Evolutionary conservation across 352 stramenopile genomes (phyloP).

Genomic region (Hyaloperonospora arabidopsidis): DNA sequence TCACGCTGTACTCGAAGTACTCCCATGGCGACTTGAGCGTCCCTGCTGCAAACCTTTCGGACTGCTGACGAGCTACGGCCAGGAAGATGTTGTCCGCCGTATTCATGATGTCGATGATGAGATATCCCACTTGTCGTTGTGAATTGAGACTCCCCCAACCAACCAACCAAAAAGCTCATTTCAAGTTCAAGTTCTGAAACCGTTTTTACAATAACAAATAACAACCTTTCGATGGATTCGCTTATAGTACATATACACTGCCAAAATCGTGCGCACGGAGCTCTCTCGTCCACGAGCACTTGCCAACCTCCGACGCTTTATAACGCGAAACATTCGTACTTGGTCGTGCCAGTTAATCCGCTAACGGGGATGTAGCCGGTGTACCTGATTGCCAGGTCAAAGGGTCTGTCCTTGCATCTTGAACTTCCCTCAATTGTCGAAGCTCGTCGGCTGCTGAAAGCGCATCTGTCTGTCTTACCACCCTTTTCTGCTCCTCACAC

Average conservation of each 20-base stretch:
- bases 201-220: too few relatives aligned
- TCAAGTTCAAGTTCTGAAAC: too few relatives aligned
- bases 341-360: slow-evolving; percentile 12
- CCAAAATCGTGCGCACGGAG: slow-evolving; percentile 6
- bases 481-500: slow-evolving; percentile 32
- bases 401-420: slow-evolving; percentile 13
- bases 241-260: slow-evolving; percentile 34
- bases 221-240: slow-evolving; percentile 7
- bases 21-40: slow-evolving; percentile 74
- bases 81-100: slow-evolving; percentile 47
- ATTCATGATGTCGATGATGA: slow-evolving; percentile 18
- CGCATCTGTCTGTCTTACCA: slow-evolving; percentile 1
- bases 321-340: slow-evolving; percentile 17
- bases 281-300: slow-evolving; percentile 8
- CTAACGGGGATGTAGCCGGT: slow-evolving; percentile 16
- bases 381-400: slow-evolving; percentile 24
- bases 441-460: slow-evolving; percentile 20
- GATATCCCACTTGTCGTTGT: background rate
- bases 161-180: slow-evolving; percentile 13
- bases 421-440: slow-evolving; percentile 12
- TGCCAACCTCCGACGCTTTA: slow-evolving; percentile 25
- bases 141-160: background rate
- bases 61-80: slow-evolving; percentile 45
- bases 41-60: slow-evolving; percentile 36
- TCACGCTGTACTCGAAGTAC: slow-evolving; percentile 79